phyloP scores from a whole-genome alignment of 2,329 filamentous ascomycete genomes.

The Cercospora sojina region DNA sequence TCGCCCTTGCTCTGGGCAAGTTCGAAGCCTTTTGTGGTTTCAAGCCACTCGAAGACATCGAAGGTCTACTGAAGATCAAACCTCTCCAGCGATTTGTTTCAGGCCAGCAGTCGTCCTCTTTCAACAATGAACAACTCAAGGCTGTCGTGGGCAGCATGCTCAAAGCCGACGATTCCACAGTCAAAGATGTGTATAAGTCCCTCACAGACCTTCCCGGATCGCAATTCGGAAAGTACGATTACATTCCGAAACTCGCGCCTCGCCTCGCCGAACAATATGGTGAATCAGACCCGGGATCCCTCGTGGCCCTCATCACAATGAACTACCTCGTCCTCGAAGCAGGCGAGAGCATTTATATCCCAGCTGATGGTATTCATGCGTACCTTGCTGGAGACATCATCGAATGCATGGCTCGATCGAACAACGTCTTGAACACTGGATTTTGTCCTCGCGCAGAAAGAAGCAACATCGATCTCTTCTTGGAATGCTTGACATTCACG shows the following conservation, averaged over 20 bases:
- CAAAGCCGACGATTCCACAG: slow-evolving; percentile 52
- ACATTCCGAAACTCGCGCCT: slow-evolving; percentile 65
- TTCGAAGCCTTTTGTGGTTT: slow-evolving; percentile 78
- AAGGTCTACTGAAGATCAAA: slow-evolving; percentile 57
- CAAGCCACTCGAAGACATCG: slow-evolving; percentile 63
- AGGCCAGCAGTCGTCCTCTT: slow-evolving; percentile 52
- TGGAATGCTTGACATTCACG: slow-evolving; percentile 61
- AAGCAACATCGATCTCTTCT: slow-evolving; percentile 64
- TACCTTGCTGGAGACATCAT: slow-evolving; percentile 73
- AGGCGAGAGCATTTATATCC: slow-evolving; percentile 68
- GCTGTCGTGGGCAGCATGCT: slow-evolving; percentile 58
- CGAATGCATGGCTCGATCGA: slow-evolving; percentile 73
- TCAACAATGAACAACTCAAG: slow-evolving; percentile 60
- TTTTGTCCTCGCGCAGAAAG: slow-evolving; percentile 69
- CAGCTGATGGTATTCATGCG: slow-evolving; percentile 71
- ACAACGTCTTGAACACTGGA: slow-evolving; percentile 74
- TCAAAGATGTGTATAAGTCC: slow-evolving; percentile 54
- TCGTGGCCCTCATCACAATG: slow-evolving; percentile 71
- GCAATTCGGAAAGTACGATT: slow-evolving; percentile 53
- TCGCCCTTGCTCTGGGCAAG: slow-evolving; percentile 67
- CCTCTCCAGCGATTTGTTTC: slow-evolving; percentile 57
- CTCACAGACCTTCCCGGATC: slow-evolving; percentile 52
- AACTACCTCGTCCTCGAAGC: slow-evolving; percentile 67
- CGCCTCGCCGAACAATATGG: slow-evolving; percentile 65
- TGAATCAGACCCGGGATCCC: slow-evolving; percentile 61